Conservation (phyloP, 257 asterid species). For the Scutellaria galericulata region DNA sequence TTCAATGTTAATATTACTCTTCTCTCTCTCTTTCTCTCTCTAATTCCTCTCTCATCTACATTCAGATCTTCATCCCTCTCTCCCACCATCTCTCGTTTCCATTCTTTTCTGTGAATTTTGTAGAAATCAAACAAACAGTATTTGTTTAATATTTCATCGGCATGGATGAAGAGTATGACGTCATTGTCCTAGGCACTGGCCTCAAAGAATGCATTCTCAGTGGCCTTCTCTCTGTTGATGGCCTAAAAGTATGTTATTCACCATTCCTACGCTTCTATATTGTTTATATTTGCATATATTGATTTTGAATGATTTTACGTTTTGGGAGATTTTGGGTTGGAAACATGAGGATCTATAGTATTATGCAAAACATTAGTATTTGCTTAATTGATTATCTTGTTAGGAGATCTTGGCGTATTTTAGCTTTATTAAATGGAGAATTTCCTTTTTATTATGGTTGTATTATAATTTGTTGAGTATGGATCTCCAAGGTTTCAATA, state of each 20-base stretch:
- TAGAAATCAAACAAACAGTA: background rate
- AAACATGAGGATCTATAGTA: conserved; percentile 1
- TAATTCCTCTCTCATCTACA: background rate
- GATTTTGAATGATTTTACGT: conserved; percentile 5
- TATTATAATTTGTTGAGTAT: conserved; percentile 3
- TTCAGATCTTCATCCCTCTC: conserved; percentile 19
- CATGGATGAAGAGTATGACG: conserved; percentile 98
- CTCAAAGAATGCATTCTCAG: conserved; percentile 95
- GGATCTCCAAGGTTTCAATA: conserved; percentile 1
- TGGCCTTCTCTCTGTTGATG: conserved; percentile 91
- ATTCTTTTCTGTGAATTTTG: background rate
- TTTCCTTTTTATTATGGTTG: background rate
- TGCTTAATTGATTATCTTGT: background rate
- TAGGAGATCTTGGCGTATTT: background rate
- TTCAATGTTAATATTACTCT: conserved; percentile 24
- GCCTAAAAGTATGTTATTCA: conserved; percentile 60
- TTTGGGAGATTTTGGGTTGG: background rate
- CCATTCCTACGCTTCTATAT: conserved; percentile 11
- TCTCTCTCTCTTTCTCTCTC: conserved; percentile 19
- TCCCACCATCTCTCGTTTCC: background rate
- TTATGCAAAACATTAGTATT: conserved; percentile 6
- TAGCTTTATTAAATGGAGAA: conserved; percentile 1
- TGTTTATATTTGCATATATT: background rate
- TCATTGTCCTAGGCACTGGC: conserved; percentile 94
- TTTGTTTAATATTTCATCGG: background rate